A percentile compares a stretch with the other conserved stretches of the same genome.
phyloP scores from a whole-genome alignment of 169 alveolate genomes.

The Eimeria sp. region DNA sequence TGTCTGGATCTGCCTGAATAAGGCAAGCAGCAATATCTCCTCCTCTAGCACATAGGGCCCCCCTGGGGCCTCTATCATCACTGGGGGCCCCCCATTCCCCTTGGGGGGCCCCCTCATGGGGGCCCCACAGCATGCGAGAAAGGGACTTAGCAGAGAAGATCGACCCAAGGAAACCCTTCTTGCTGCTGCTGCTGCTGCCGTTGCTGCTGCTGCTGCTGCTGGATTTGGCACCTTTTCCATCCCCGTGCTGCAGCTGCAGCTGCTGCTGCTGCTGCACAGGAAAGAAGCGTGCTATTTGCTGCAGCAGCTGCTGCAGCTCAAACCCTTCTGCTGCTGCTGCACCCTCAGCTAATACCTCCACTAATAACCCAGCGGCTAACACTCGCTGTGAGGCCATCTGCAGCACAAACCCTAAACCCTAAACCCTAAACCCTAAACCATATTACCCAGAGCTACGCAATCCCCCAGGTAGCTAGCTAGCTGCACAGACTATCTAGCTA shows the following conservation, averaged over 20 bases:
- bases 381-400: constrained; percentile 38
- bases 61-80: constrained; percentile 24
- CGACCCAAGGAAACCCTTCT: background rate
- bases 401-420: constrained; percentile 26
- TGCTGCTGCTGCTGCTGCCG: constrained; percentile 27
- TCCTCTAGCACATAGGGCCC: constrained; percentile 73
- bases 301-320: constrained; percentile 32
- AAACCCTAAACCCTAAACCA: constrained; percentile 2
- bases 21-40: constrained; percentile 74
- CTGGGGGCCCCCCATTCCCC: background rate
- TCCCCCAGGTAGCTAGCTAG: background rate
- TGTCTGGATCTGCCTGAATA: constrained; percentile 63
- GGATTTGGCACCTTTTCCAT: background rate
- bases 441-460: background rate
- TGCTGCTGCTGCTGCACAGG: constrained; percentile 16
- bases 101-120: background rate
- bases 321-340: constrained; percentile 20
- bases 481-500: background rate
- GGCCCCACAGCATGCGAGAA: background rate
- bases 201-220: background rate
- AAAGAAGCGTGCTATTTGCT: constrained; percentile 13
- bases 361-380: constrained; percentile 9
- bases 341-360: constrained; percentile 14
- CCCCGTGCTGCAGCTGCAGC: background rate
- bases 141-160: background rate